Evolutionary conservation across 768 basidiomycete species (phyloP), one percentile per base, ranked within the genome.

Genomic region (Boletellus ananiceps): DNA sequence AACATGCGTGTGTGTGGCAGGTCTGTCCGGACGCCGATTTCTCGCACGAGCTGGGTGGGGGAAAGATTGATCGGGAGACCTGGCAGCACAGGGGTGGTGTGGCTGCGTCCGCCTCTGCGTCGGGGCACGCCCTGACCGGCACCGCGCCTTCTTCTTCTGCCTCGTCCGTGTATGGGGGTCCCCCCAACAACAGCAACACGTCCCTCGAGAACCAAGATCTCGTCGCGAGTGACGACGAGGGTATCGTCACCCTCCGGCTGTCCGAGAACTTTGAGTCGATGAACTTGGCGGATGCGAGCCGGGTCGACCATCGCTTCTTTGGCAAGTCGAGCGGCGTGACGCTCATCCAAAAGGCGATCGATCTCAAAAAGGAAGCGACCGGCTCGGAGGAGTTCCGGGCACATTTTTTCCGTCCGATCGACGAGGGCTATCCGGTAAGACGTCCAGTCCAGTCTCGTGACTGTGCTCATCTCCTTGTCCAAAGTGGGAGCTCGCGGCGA

Each of bases 1-100:
- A 25, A 7, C 5, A 5, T 25, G 23, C 23, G 23, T 25, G 23
- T 25, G 23, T 25, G 23, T 25, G 23, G 4, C 23, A 49, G 85
- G 70, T 88, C 39, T 82, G 78, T 56, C 84, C 85, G 12, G 81
- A 85, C 43, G 77, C 79, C 39, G 77, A 82, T 46, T 73, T 84
- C 29, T 72, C 81, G 18, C 75, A 74, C 49, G 81, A 86, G 55
- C 67, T 86, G 9, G 80, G 79, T 14, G 70, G 71, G 21, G 46
- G 58, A 25, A 56, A 52, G 4, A 65, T 76, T 32, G 78, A 71
- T 59, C 68, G 63, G 46, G 71, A 73, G 36, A 53, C 49, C 1
- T 77, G 73, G 68, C 51, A 58, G 19, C 65, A 41, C 33, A 49
- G 55, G n/a, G 50, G 25, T 50, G 23, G 25, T 50, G 23, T 40